Base-by-base conservation (phyloP, 352 stramenopile genomes). In the Phytophthora melonis region DNA sequence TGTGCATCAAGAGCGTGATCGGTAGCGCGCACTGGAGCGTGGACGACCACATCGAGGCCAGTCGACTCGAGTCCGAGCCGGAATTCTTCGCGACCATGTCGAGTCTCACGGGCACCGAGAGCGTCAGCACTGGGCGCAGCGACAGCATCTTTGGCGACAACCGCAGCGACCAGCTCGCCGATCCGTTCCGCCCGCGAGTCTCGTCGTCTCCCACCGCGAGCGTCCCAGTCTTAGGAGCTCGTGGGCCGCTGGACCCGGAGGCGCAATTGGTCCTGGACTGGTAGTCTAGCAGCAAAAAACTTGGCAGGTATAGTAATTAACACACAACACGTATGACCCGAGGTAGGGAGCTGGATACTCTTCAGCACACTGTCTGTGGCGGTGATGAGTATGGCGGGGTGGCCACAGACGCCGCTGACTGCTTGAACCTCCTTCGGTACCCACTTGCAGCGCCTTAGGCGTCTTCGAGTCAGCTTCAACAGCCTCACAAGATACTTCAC, bases 1-100 rank as follows among this genome's bases (percentile, higher is more conserved):
- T 75, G 16, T 86, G 79, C 45, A 59, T 86, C 30, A 69, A 74
- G 41, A 68, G 53, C 52, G 74, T 80, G 30, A 72, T 71, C 41
- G 69, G 69, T 5, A 72, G 58, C 18, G 58, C 69, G 13, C 69
- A 72, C 27, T 72, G 63, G 63, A 67, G 63, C 63, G 61, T 71
- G 55, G 57, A 72, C 50, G 54, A 69, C 41, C 69, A 75, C 34
- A 58, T 66, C n/a, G 62, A 70, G 30, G 50, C 62, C 25, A 74
- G 67, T 23, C 43, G 54, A 16, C 25, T 75, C 18, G 50, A 71
- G 47, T 72, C 63, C 34, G 63, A 63, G 18, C 30, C 57, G 30
- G 69, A 68, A 21, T 58, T 71, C 10, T 65, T 49, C 7, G 43
- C 27, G 19, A 50, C 67, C 19, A 49, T 54, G n/a, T 69, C 67